Conservation (phyloP, 805 yeast genomes). For the Wickerhamomyces strasburgensis region DNA sequence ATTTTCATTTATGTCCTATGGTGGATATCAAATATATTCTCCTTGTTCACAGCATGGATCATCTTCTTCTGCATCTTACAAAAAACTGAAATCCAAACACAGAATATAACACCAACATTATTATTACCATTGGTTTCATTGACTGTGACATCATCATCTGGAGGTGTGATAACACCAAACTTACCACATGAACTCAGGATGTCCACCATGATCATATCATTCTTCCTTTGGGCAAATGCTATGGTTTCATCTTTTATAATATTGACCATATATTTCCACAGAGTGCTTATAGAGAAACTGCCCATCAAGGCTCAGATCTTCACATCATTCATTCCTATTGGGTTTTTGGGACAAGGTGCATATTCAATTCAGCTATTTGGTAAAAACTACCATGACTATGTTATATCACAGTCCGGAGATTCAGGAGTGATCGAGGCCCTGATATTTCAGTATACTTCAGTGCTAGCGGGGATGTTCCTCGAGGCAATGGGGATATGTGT, state of each 20-base stretch:
- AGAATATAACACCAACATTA: slow-evolving; percentile 49
- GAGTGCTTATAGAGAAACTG: slow-evolving; percentile 50
- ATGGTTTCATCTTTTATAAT: slow-evolving; percentile 52
- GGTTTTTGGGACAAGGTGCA: slow-evolving; percentile 83
- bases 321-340: slow-evolving; percentile 73
- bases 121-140: slow-evolving; percentile 76
- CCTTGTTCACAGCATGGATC: slow-evolving; percentile 58
- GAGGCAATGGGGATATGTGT: slow-evolving; percentile 57
- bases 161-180: slow-evolving; percentile 45
- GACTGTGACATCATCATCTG: slow-evolving; percentile 72
- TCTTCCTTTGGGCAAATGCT: slow-evolving; percentile 67
- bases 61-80: slow-evolving; percentile 42
- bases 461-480: slow-evolving; percentile 39
- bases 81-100: slow-evolving; percentile 28
- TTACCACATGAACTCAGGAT: slow-evolving; percentile 44
- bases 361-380: slow-evolving; percentile 60
- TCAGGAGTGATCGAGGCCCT: slow-evolving; percentile 24
- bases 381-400: slow-evolving; percentile 30
- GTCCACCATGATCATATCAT: slow-evolving; percentile 48
- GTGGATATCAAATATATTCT: slow-evolving; percentile 60
- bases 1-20: slow-evolving; percentile 57
- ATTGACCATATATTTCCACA: slow-evolving; percentile 54
- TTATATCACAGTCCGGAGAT: slow-evolving; percentile 13
- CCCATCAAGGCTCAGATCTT: slow-evolving; percentile 54
- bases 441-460: slow-evolving; percentile 30